Conservation (phyloP, 1,284 basidiomycete species). For the Meira miltonrushii region DNA sequence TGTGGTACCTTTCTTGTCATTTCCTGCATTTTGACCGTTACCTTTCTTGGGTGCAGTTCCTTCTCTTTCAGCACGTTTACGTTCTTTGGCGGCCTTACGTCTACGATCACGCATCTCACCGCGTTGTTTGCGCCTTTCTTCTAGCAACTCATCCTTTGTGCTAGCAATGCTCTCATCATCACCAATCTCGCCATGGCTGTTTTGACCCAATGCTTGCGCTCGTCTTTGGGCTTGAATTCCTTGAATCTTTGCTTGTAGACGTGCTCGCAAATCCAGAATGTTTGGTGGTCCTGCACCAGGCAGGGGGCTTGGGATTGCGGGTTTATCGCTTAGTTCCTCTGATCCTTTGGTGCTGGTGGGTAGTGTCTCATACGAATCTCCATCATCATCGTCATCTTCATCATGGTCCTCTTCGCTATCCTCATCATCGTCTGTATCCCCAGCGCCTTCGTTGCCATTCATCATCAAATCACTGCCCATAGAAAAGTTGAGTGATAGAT, state of each 20-base stretch:
- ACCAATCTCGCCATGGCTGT: slow-evolving; percentile 1
- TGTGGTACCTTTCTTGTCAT: slow-evolving; percentile 18
- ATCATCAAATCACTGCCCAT: slow-evolving; percentile 25
- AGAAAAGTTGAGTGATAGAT: slow-evolving; percentile 11
- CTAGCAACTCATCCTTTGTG: slow-evolving; percentile 43
- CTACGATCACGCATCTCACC: slow-evolving; percentile 46
- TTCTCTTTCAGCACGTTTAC: slow-evolving; percentile 22
- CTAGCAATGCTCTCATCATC: slow-evolving; percentile 20
- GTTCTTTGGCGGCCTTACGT: slow-evolving; percentile 40
- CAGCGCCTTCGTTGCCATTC: slow-evolving; percentile 14
- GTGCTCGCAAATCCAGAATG: slow-evolving; percentile 13
- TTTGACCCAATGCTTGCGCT: neutral
- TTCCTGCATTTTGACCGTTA: slow-evolving; percentile 3
- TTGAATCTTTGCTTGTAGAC: slow-evolving; percentile 6
- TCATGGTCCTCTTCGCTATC: slow-evolving; percentile 31
- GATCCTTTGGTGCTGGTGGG: neutral
- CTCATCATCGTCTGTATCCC: slow-evolving; percentile 22
- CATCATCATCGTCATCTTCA: slow-evolving; percentile 26
- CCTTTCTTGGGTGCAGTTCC: slow-evolving; percentile 9
- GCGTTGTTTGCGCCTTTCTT: slow-evolving; percentile 42
- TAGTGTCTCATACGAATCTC: neutral
- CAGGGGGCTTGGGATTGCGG: neutral
- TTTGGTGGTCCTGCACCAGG: neutral
- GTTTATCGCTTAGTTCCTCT: neutral
- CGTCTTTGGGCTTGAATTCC: slow-evolving; percentile 2